Conservation (phyloP, 495 filamentous ascomycete species). For the Alectoria sarmentosa region DNA sequence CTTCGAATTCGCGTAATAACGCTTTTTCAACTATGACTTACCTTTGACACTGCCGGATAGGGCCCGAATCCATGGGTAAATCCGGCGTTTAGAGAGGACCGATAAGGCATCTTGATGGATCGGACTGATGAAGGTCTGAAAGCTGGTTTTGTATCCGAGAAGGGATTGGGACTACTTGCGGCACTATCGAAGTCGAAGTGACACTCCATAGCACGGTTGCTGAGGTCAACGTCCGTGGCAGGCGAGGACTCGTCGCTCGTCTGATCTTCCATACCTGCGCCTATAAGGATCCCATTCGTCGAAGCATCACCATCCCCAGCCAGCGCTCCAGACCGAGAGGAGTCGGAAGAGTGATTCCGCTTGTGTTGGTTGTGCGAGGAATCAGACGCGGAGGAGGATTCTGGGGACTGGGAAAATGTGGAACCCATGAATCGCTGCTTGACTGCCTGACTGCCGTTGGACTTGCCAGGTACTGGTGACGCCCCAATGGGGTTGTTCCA, state of each 20-base stretch:
- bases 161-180: conserved; percentile 55
- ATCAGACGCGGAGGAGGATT: conserved; percentile 37
- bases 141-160: neutral
- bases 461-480: conserved; percentile 11
- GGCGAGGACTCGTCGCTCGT: conserved; percentile 3
- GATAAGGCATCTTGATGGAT: conserved; percentile 14
- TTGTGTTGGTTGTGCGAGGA: conserved; percentile 35
- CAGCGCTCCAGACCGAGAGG: conserved; percentile 32
- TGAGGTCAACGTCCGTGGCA: conserved; percentile 42
- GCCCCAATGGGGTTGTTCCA: conserved; percentile 6
- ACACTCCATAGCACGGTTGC: conserved; percentile 55
- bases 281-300: conserved; percentile 24
- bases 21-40: neutral
- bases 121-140: conserved; percentile 4
- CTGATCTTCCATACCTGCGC: conserved; percentile 13
- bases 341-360: conserved; percentile 41
- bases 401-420: conserved; percentile 9
- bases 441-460: conserved; percentile 6
- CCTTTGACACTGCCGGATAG: conserved; percentile 10
- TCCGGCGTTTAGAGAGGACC: neutral
- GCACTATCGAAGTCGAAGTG: conserved; percentile 67
- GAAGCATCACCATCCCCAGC: conserved; percentile 23
- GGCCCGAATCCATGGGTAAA: conserved; percentile 8
- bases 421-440: neutral
- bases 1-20: neutral